phyloP scores from a whole-genome alignment of 148 eudicot species.

The Rhododendron williamsianum region DNA sequence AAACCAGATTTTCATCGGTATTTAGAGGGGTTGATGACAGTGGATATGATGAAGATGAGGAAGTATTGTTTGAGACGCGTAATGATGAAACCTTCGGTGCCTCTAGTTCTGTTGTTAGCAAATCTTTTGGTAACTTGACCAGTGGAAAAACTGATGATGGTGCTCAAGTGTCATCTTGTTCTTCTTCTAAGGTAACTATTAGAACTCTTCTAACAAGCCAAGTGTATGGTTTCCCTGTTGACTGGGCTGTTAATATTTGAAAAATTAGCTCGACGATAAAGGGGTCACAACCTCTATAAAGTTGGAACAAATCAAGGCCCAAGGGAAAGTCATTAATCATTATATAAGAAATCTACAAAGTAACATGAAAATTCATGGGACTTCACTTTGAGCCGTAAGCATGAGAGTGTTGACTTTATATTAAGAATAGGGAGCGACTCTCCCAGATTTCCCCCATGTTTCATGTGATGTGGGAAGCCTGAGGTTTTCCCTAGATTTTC shows the following conservation, averaged over 20 bases:
- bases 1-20: conserved; percentile 88
- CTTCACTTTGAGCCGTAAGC: neutral
- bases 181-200: conserved; percentile 36
- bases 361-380: neutral
- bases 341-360: neutral
- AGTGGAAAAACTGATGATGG: conserved; percentile 46
- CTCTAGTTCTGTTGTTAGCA: conserved; percentile 36
- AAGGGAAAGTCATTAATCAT: neutral
- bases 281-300: neutral
- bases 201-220: conserved; percentile 1
- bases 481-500: neutral
- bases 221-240: neutral
- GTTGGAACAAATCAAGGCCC: neutral
- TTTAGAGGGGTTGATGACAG: conserved; percentile 74
- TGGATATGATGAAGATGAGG: conserved; percentile 73
- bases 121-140: conserved; percentile 50
- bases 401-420: neutral
- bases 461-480: neutral
- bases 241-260: neutral
- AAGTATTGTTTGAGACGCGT: conserved; percentile 48
- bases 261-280: neutral
- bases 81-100: conserved; percentile 75
- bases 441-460: neutral
- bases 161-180: conserved; percentile 36
- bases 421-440: neutral